A percentile compares a stretch with the other conserved stretches of the same genome.
Conservation (phyloP, 352 stramenopile genomes). For the Globisporangium viniferum region DNA sequence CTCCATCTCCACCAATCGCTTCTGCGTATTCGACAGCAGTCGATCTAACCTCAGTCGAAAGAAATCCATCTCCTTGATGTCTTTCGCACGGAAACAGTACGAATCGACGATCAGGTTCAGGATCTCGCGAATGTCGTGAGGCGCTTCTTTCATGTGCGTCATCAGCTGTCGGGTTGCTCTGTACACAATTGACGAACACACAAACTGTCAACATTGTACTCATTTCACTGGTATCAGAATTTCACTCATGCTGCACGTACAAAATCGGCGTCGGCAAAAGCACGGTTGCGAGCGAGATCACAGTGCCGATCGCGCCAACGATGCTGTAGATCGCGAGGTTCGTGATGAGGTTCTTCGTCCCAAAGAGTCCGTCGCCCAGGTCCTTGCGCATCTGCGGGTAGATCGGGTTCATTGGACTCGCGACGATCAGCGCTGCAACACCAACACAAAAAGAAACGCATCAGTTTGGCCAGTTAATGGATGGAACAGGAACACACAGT, state of each 20-base stretch:
- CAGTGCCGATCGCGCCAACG: conserved; percentile 56
- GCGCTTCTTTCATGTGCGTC: conserved; percentile 41
- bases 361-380: conserved; percentile 39
- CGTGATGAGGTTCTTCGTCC: conserved; percentile 51
- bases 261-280: conserved; percentile 66
- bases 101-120: conserved; percentile 79
- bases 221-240: not conserved
- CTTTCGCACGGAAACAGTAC: conserved; percentile 74
- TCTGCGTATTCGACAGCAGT: conserved; percentile 30
- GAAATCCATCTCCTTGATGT: conserved; percentile 77
- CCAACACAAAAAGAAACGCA: not conserved
- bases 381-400: conserved; percentile 46
- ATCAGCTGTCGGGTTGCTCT: conserved; percentile 58
- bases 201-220: conserved; percentile 3
- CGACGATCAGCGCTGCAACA: conserved; percentile 47
- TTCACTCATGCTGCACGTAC: conserved; percentile 17
- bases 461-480: not conserved
- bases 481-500: not conserved
- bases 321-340: conserved; percentile 67
- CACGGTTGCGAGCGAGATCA: conserved; percentile 58
- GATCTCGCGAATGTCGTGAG: conserved; percentile 63
- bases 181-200: not conserved
- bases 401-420: conserved; percentile 67
- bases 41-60: conserved; percentile 54
- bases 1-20: conserved; percentile 45